Percentiles rank a stretch among this genome's conserved stretches.
Evolutionary conservation across 1,139 yeast genomes (phyloP).

Genomic region (Debaryomyces nepalensis): DNA sequence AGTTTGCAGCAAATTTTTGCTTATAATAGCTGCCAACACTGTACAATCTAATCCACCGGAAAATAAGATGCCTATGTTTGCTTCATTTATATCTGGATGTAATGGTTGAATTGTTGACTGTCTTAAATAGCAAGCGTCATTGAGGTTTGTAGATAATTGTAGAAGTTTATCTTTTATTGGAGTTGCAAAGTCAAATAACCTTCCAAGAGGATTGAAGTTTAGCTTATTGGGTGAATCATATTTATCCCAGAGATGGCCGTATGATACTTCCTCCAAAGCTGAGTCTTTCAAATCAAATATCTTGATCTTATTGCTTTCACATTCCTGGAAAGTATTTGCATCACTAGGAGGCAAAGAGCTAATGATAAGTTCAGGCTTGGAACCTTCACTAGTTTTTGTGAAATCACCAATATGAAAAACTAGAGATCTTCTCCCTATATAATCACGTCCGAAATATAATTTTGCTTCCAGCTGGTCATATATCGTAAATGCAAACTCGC

Average conservation of each 20-base stretch:
- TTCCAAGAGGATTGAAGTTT: constrained; percentile 5
- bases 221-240: constrained; percentile 3
- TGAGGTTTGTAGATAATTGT: constrained; percentile 32
- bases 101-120: constrained; percentile 64
- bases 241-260: constrained; percentile 11
- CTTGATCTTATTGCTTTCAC: constrained; percentile 54
- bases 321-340: constrained; percentile 47
- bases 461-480: constrained; percentile 40
- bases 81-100: constrained; percentile 32
- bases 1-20: constrained; percentile 27
- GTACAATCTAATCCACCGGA: constrained; percentile 98
- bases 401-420: constrained; percentile 38
- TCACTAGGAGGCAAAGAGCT: constrained; percentile 49
- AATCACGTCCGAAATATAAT: constrained; percentile 83
- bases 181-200: constrained; percentile 10
- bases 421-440: constrained; percentile 79
- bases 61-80: constrained; percentile 67
- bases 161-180: constrained; percentile 5
- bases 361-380: constrained; percentile 40
- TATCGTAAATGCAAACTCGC: constrained; percentile 79
- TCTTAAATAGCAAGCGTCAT: constrained; percentile 52
- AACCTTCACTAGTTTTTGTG: constrained; percentile 12
- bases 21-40: constrained; percentile 58
- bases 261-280: constrained; percentile 21
- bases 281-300: constrained; percentile 33